These are phyloP conservation scores for Kazachstania kunashirensis DNA, from an alignment of 805 yeast genomes.

Conservation along the genomic window DNA sequence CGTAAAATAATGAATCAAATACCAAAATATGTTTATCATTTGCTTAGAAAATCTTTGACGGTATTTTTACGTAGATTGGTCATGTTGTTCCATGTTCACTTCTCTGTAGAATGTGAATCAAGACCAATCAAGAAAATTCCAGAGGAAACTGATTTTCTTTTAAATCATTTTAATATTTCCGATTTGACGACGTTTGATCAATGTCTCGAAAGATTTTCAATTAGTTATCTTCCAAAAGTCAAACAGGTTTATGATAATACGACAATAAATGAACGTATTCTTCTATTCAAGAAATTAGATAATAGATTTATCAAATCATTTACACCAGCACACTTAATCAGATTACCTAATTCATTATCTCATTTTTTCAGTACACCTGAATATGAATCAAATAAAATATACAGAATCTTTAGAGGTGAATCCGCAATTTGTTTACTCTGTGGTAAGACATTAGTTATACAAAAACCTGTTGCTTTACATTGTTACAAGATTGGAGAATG, in stretches of 20 bases:
- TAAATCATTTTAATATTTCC: too few species aligned
- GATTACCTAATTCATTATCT: slow-evolving; percentile 11
- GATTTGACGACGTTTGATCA: too few species aligned
- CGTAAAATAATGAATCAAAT: neutral
- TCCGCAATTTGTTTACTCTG: slow-evolving; percentile 86
- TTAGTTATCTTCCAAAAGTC: neutral
- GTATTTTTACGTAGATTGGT: slow-evolving; percentile 15
- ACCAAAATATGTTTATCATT: neutral
- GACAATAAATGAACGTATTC: neutral
- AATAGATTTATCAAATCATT: slow-evolving; percentile 3
- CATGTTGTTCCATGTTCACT: slow-evolving; percentile 10
- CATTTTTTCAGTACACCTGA: slow-evolving; percentile 2
- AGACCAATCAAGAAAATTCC: neutral
- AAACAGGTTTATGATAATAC: neutral
- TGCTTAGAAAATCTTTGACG: slow-evolving; percentile 8
- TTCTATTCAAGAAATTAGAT: neutral
- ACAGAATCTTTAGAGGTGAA: slow-evolving; percentile 38
- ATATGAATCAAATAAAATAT: slow-evolving; percentile 29
- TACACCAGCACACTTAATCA: slow-evolving; percentile 5
- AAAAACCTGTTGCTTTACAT: slow-evolving; percentile 38
- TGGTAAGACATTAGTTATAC: slow-evolving; percentile 59
- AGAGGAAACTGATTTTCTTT: too few species aligned
- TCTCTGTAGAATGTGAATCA: slow-evolving; percentile 6
- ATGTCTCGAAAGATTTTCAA: neutral
- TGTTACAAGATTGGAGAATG: slow-evolving; percentile 66